phyloP scores from a whole-genome alignment of 306 rosid genomes.

The Quillaja saponaria region DNA sequence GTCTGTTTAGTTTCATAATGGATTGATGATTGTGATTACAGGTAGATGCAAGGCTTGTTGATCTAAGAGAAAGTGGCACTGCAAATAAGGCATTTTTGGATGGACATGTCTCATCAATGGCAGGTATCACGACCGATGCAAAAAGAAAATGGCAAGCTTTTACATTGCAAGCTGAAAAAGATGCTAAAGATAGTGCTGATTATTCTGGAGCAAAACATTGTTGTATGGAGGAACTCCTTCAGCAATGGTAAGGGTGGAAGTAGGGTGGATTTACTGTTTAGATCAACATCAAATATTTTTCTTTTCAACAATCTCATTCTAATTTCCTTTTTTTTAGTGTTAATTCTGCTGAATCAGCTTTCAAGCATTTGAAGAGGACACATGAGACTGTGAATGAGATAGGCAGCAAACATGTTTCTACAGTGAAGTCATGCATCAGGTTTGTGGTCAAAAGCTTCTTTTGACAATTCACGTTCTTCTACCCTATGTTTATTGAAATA shows the following conservation, averaged over 20 bases:
- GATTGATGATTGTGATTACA: slow-evolving; percentile 36
- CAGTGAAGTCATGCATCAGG: slow-evolving; percentile 68
- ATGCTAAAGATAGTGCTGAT: slow-evolving; percentile 66
- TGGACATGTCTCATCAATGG: slow-evolving; percentile 68
- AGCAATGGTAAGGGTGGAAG: slow-evolving; percentile 62
- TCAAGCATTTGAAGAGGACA: slow-evolving; percentile 59
- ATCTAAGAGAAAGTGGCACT: slow-evolving; percentile 59
- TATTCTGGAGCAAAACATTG: slow-evolving; percentile 90
- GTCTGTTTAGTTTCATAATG: neutral
- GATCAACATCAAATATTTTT: neutral
- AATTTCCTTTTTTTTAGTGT: slow-evolving; percentile 40
- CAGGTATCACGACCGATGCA: slow-evolving; percentile 61
- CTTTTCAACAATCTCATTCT: slow-evolving; percentile 16
- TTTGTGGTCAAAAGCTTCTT: slow-evolving; percentile 29
- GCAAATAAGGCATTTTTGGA: slow-evolving; percentile 73
- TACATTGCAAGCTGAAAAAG: slow-evolving; percentile 69
- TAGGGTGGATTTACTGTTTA: neutral
- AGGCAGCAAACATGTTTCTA: slow-evolving; percentile 54
- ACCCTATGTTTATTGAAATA: neutral
- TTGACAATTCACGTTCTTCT: neutral
- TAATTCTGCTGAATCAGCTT: slow-evolving; percentile 55
- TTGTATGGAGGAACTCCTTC: slow-evolving; percentile 76
- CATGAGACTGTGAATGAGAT: slow-evolving; percentile 65
- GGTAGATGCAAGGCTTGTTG: slow-evolving; percentile 80
- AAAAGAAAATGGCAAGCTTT: slow-evolving; percentile 90